Evolutionary conservation across 2,329 filamentous ascomycete species (phyloP).

Genomic region (Fusarium sacchari): DNA sequence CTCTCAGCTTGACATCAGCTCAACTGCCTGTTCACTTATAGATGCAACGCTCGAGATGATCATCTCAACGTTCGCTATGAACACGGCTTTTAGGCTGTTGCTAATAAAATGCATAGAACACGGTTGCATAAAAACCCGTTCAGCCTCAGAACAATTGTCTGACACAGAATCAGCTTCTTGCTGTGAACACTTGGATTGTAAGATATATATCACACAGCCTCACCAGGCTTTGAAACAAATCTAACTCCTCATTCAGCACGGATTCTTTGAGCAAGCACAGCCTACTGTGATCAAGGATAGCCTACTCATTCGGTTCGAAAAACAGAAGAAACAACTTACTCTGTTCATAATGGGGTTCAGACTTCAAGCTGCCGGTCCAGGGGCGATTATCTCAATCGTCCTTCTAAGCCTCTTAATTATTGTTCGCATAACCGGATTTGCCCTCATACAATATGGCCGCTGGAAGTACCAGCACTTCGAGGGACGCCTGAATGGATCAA

Average conservation of each 20-base stretch:
- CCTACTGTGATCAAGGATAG: no score
- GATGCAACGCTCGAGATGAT: background rate
- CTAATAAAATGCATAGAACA: background rate
- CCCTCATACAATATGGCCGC: background rate
- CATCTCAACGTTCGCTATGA: background rate
- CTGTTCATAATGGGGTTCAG: background rate
- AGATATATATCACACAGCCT: background rate
- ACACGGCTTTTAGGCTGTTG: background rate
- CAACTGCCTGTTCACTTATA: background rate
- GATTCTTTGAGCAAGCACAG: background rate
- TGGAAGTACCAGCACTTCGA: background rate
- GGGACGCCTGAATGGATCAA: accelerated
- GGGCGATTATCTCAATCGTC: background rate
- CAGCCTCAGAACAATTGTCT: background rate
- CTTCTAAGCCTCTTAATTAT: background rate
- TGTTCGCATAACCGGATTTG: background rate
- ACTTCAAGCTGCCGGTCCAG: background rate
- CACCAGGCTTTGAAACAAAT: background rate
- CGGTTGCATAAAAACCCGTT: background rate
- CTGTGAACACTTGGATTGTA: background rate
- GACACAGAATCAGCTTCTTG: background rate
- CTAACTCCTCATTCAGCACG: background rate
- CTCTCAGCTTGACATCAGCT: background rate
- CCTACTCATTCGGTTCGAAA: background rate
- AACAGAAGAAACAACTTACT: background rate